Base-by-base conservation (phyloP, 116 monocot species). In the Trichopus zeylanicus region DNA sequence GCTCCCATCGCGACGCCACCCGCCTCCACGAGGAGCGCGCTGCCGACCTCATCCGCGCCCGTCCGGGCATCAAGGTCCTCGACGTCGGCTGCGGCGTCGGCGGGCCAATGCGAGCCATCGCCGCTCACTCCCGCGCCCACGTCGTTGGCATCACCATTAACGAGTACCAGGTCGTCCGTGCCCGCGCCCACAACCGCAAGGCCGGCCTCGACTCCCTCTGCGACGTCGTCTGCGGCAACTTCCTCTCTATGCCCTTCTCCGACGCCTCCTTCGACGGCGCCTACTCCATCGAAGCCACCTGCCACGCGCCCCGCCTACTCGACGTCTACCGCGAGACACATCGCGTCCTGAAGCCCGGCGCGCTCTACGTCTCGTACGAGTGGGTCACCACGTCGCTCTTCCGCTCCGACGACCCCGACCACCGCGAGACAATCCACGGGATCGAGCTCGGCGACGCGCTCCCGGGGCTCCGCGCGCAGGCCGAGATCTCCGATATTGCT, bases 141-240 rank as follows among this genome's bases (percentile, higher is more conserved):
- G 68, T 89, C 39, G 81, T 81, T 7, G 89, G 89, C 5, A 89
- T 89, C 71, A 89, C 89, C 66, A 89, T 89, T 68, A 89, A 89
- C 67, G 89, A 89, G 76, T 89, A 89, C 68, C 85, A 89, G 67
- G 89, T 85, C 9, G 66, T 67, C 63, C 77, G 89, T 13, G 89
- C 89, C 25, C 46, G 75, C 2, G 62, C 78, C 2, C 84, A 89
- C 70, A 89, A 89, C 81, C 63, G 70, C 25, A 89, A 89, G 64
- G 84, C 84, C 19, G 78, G 84, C 5, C 78, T 89, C n/a, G 89
- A 89, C 67, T 48, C 65, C 2, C 25, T 48, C 54, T 89, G 89
- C 74, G 84, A 89, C 59, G 78, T 89, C 42, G 81, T 80, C 6
- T 71, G 77, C 57, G 85, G 85, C 9, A 80, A 85, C 70, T 85